Base-by-base conservation (phyloP, 495 filamentous ascomycete genomes). In the Annulohypoxylon maeteangense region DNA sequence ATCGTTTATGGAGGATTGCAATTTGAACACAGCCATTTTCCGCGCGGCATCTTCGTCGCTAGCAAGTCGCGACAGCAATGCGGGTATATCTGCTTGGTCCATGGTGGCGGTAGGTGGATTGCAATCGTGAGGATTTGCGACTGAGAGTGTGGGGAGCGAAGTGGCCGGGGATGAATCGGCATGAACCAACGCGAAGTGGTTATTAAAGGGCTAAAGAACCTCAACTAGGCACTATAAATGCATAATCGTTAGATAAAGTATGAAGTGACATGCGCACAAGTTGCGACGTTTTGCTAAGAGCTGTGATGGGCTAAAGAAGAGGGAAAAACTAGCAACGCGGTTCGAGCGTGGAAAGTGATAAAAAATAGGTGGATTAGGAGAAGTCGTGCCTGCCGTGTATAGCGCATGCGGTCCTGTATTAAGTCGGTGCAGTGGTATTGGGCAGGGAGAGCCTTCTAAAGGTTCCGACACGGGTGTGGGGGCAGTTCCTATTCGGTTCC, bases 21-120 rank as follows among this genome's bases (percentile, higher is more conserved):
- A 88, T 80, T 97, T 97, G 87, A 99, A 99, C 65, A 94, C 96
- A 11, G 95, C 95, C 93, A 97, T 98, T 84, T 99, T 99, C 72
- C 95, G 93, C 61, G 93, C 92, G 32, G 92, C 92, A 86, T 98
- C 96, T 81, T 87, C 86, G 67, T 87, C 85, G 77, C 84, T 87
- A 27, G 81, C 79, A 29, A 88, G 81, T 68, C 85, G 85, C 76
- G 84, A 80, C 68, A 88, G 79, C 62, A 88, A 81, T 65, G 84
- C 81, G 32, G 85, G 85, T 58, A 87, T 87, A 71, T 87, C 85
- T 56, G 85, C 82, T 71, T 85, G 84, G 64, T 85, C 83, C 84
- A 86, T 86, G 45, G 59, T 70, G 23, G 59, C 23, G 20, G 61
- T 55, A 12, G 8, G 59, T 22, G 36, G 34, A 62, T 55, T 53